Evolutionary conservation across 306 rosid species (phyloP), one percentile per base, ranked within the genome.

Genomic region (Albizia julibrissin): DNA sequence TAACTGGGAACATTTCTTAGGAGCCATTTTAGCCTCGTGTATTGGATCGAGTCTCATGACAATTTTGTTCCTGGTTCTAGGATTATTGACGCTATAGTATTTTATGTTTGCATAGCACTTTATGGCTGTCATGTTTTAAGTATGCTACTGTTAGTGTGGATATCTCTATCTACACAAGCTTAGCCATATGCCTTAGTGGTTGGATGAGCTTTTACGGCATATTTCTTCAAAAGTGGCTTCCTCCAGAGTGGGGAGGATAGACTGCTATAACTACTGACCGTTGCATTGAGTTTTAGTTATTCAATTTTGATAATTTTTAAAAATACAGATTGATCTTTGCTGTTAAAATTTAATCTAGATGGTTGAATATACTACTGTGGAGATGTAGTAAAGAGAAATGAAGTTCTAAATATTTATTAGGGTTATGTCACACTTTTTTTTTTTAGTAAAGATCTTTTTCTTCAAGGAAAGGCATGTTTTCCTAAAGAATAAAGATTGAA

Each of bases 31-130:
- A 69, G 74, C 54, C 62, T 79, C 62, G 77, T 79, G 79, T 69
- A 24, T 72, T 79, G 77, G 79, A 71, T 67, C 37, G 75, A 64
- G 81, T 79, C 76, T 85, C 62, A 42, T 74, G 82, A 72, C 62
- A 72, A 49, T 47, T 87, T 87, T 81, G 72, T 27, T 80, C 73
- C 74, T 83, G 72, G 61, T 72, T 75, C 83, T 86, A 76, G 81
- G 74, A 87, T 88, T 86, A 21, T 34, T 72, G 68, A 78, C 79
- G 18, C 44, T 69, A 61, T 82, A 59, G 58, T 84, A 76, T 87
- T 84, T 73, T 76, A 42, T 73, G 78, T 75, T 81, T 79, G 72
- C 73, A 80, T 64, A 49, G 61, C 21, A 34, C 46, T 76, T 78
- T 3, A 46, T 69, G 75, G 80, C 42, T 81, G 15, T 26, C 43